Conservation (phyloP, 2,329 filamentous ascomycete genomes). For the Pestalotiopsis sp. region DNA sequence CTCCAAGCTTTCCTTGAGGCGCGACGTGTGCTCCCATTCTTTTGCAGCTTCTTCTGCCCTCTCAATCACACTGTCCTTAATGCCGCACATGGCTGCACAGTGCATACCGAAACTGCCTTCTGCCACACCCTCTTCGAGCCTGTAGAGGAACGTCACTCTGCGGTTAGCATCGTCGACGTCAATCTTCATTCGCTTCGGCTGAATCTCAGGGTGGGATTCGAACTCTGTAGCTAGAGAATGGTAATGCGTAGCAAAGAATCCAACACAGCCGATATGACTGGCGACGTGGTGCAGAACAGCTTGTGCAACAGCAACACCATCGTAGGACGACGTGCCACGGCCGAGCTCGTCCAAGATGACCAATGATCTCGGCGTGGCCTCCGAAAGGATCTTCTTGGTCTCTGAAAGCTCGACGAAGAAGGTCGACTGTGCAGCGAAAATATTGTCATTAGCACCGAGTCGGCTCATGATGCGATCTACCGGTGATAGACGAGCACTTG, state of each 20-base stretch:
- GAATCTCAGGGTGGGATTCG: conserved; percentile 82
- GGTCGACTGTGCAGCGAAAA: conserved; percentile 95
- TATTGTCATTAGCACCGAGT: conserved; percentile 96
- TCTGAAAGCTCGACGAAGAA: conserved; percentile 98
- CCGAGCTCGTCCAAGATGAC: conserved; percentile 97
- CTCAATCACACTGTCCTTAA: conserved; percentile 78
- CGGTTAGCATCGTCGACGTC: conserved; percentile 82
- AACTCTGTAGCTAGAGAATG: conserved; percentile 93
- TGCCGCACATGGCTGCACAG: conserved; percentile 97
- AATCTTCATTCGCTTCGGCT: conserved; percentile 88
- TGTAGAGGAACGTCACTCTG: conserved; percentile 95
- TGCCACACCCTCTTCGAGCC: conserved; percentile 87
- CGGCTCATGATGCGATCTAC: conserved; percentile 98
- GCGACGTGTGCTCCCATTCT: conserved; percentile 93
- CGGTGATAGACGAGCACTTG: conserved; percentile 80
- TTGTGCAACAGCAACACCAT: conserved; percentile 94
- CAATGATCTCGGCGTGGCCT: conserved; percentile 89
- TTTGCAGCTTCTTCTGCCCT: conserved; percentile 83
- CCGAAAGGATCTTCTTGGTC: conserved; percentile 95
- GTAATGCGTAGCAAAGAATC: conserved; percentile 98
- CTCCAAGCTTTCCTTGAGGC: conserved; percentile 85
- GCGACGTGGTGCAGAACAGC: conserved; percentile 96
- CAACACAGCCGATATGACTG: conserved; percentile 87
- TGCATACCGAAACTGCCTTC: conserved; percentile 99
- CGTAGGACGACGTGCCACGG: conserved; percentile 91